Conservation (phyloP, 495 filamentous ascomycete genomes). For the Poronia punctata region DNA sequence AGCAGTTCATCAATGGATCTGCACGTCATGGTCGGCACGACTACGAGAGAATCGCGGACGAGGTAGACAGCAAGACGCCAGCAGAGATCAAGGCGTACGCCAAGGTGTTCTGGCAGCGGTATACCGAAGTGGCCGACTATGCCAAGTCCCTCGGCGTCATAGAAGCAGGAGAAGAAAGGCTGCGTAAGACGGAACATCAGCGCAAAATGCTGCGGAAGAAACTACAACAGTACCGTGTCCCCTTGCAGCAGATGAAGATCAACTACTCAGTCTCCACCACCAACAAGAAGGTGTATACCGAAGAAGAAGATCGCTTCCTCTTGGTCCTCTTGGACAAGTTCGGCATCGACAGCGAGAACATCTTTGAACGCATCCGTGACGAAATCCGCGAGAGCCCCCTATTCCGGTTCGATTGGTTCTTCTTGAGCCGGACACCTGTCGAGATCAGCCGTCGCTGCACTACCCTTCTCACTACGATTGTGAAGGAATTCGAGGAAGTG, state of each 20-base stretch:
- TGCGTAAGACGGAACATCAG: constrained; percentile 82
- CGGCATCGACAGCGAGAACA: constrained; percentile 76
- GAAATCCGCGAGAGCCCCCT: constrained; percentile 90
- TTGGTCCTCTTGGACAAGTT: constrained; percentile 87
- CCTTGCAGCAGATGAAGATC: constrained; percentile 94
- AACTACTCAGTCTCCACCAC: constrained; percentile 98
- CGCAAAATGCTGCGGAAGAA: constrained; percentile 92
- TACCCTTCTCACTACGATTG: constrained; percentile 87
- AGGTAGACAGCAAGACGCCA: constrained; percentile 84
- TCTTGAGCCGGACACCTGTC: constrained; percentile 85
- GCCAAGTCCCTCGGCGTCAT: constrained; percentile 80
- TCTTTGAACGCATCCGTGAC: constrained; percentile 81
- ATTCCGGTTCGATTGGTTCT: constrained; percentile 99
- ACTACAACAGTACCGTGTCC: constrained; percentile 90
- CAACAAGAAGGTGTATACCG: constrained; percentile 99
- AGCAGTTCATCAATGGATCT: constrained; percentile 92
- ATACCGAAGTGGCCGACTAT: constrained; percentile 81
- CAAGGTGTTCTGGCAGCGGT: constrained; percentile 89
- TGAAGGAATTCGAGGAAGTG: constrained; percentile 79
- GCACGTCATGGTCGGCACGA: constrained; percentile 84
- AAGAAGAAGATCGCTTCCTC: constrained; percentile 96
- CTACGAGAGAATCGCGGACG: constrained; percentile 75
- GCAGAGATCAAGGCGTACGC: constrained; percentile 85
- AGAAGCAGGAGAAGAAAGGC: constrained; percentile 84
- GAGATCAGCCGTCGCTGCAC: constrained; percentile 90